Conservation (phyloP, 2,329 filamentous ascomycete genomes). For the Neonectria magnoliae region DNA sequence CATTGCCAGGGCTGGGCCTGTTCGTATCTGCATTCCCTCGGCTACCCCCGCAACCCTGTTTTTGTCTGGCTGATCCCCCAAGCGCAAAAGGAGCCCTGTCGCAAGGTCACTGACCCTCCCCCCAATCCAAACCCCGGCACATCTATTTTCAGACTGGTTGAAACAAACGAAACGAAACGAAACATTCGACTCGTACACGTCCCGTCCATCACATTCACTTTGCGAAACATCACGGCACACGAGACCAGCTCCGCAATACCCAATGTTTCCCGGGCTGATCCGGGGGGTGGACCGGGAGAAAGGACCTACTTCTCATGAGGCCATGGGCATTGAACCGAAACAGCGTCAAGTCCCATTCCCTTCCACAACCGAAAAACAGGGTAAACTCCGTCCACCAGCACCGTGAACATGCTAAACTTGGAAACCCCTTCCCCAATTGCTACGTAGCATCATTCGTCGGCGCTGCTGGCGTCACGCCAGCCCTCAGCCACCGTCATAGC, state of each 20-base stretch:
- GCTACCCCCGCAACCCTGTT: neutral
- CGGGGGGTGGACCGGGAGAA: neutral
- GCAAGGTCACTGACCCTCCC: neutral
- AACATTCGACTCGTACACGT: neutral
- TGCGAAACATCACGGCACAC: neutral
- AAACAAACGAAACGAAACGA: conserved; percentile 18
- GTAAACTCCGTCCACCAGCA: neutral
- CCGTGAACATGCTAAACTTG: neutral
- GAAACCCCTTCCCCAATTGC: neutral
- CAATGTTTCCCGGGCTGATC: neutral
- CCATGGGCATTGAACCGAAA: neutral
- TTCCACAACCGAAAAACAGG: neutral
- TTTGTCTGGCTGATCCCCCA: neutral
- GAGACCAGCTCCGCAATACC: neutral
- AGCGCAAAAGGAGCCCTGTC: neutral
- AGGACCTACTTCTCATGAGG: neutral
- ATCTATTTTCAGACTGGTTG: conserved; percentile 21
- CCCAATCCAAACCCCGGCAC: neutral
- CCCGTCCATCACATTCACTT: neutral
- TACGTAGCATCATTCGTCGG: conserved; percentile 15
- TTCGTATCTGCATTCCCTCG: neutral
- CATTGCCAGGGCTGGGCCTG: neutral
- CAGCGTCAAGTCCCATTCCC: neutral
- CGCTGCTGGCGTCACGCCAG: neutral
- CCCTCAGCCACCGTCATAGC: conserved; percentile 6